Evolutionary conservation across 805 yeast genomes (phyloP), one percentile per base, ranked within the genome.

Genomic region (Candida broadrunensis): DNA sequence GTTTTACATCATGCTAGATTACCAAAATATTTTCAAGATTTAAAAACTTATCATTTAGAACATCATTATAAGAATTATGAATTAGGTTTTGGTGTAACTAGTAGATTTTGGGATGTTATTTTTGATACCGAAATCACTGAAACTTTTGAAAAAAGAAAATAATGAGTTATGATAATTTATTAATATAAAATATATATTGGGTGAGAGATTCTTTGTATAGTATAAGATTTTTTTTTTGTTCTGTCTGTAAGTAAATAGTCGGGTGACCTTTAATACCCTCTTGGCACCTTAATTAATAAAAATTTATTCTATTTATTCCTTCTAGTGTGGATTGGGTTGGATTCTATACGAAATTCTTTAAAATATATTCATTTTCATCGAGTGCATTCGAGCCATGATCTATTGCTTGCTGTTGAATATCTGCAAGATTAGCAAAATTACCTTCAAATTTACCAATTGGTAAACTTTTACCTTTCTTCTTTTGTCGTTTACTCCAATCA

Each of bases 61-160:
- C 99, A 93, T 65, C 99, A 93, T 61, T 93, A 93, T 73, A 90
- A 91, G 72, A 91, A 93, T 67, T 93, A 88, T 65, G 96, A 95
- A 65, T 70, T 90, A 52, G 99, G 98, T 1, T 93, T 90, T 53
- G 99, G 99, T 51, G 98, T 93, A 47, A 88, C 98, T 23, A 78
- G 89, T 46, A 81, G 79, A 67, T 88, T 88, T 66, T 93, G 99
- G 99, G 99, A 93, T 63, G 76, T 67, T 20, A 87, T 93, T 9
- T 93, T 93, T 61, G 87, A 85, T 43, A 91, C 98, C 31, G 83
- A 81, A 49, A 71, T 88, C 54, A 73, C 77, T 34, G 69, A 69
- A 17, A 73, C 80, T 34, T 72, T 56, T 47, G 61, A 73, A 54
- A 77, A 73, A 62, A 62, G 61, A 46, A 54, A 47, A 15, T 65